Base-by-base conservation (phyloP, 1,284 basidiomycete species). In the Vanrija humicola region DNA sequence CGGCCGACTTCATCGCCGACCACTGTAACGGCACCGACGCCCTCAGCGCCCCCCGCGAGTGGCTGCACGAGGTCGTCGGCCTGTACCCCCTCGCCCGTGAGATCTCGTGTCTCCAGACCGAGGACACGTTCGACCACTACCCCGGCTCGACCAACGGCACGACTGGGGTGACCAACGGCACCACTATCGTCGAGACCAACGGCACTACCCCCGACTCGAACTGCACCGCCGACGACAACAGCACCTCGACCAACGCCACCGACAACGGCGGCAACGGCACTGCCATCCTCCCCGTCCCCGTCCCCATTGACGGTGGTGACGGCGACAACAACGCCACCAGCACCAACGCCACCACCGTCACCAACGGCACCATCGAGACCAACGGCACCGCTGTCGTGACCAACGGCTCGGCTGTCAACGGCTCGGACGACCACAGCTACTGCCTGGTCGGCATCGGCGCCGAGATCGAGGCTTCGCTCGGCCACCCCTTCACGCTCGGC, bases 51-150 rank as follows among this genome's bases (percentile, higher is more conserved):
- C 34, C 34, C 34, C 34, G 34, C 34, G 12, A 34, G 34, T 34
- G 34, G 34, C 9, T 14, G 12, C 34, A 68, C 59, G 21, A 56
- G 43, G 65, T 63, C 18, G 50, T 77, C 38, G 42, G 47, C 15
- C 49, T 61, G 14, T 74, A 75, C 58, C 72, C 69, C 5, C 59
- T 73, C 21, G 69, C 70, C 14, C 64, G 74, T 19, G 72, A 77
- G 58, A 61, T 74, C 14, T 51, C 62, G 18, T 77, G 75, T 45
- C 61, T 75, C 58, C 69, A 73, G 55, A 74, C 70, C 19, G 40
- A 18, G 43, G 5, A 46, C 15, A 48, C 48, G 2, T 38, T 23
- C 52, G 9, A 8, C 10, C 12, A 34, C 34, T 34, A 34, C 34
- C 34, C 34, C 34, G 6, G 6, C 28, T 23, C 21, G 21, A 23